phyloP scores from a whole-genome alignment of 139 green algal genomes.

The Chlorella sp. region DNA sequence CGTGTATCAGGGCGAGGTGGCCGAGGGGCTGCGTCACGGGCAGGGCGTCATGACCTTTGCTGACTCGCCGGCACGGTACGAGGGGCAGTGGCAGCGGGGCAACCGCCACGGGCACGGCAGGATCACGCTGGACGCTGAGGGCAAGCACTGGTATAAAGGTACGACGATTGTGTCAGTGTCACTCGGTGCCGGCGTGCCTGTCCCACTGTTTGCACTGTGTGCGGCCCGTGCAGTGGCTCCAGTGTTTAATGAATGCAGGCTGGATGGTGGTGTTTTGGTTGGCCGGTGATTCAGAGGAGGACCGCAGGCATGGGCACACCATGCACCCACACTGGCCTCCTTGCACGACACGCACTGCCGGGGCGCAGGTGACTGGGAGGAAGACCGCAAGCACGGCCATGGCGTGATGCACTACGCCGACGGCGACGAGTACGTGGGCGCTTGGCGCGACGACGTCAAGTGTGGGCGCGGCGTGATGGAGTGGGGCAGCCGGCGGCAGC shows the following conservation, averaged over 20 bases:
- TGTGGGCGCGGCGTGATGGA: slow-evolving; percentile 43
- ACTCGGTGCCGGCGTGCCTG: too few species aligned
- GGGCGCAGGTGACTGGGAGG: slow-evolving; percentile 48
- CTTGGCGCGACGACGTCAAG: slow-evolving; percentile 43
- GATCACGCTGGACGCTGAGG: slow-evolving; percentile 36
- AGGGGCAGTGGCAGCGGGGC: slow-evolving; percentile 46
- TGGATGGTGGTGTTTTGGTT: too few species aligned
- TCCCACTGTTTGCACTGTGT: too few species aligned
- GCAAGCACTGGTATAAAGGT: slow-evolving; percentile 48
- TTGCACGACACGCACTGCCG: too few species aligned
- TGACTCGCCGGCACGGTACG: slow-evolving; percentile 35
- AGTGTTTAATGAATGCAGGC: too few species aligned
- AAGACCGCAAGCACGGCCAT: slow-evolving; percentile 51
- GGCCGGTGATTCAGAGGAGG: too few species aligned
- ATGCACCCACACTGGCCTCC: too few species aligned
- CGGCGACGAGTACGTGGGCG: slow-evolving; percentile 50
- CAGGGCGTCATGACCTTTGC: slow-evolving; percentile 38
- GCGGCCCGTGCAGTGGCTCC: too few species aligned
- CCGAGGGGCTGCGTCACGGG: slow-evolving; percentile 39
- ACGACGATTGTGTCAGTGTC: too few species aligned
- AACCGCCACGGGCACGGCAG: slow-evolving; percentile 50
- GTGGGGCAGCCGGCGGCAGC: slow-evolving; percentile 38
- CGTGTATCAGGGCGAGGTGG: slow-evolving; percentile 41
- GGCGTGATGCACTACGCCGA: slow-evolving; percentile 52
- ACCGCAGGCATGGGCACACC: too few species aligned